Evolutionary conservation across 306 rosid species (phyloP).

Genomic region (Phaseolus lunatus): DNA sequence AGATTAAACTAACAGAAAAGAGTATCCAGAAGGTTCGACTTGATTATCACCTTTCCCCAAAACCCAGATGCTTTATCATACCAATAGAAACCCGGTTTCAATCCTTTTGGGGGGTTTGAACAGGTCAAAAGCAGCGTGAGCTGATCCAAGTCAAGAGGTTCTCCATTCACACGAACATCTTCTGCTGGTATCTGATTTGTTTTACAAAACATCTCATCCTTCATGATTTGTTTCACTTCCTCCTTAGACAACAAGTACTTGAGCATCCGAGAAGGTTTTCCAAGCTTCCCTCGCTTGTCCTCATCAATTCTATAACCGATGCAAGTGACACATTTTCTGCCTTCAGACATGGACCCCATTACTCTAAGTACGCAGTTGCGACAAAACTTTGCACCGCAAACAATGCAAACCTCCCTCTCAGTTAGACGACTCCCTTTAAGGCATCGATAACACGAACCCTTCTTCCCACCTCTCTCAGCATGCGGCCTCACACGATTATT

Average conservation of each 20-base stretch:
- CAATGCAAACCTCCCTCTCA: slow-evolving; percentile 75
- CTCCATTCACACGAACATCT: slow-evolving; percentile 58
- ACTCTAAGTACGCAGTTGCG: slow-evolving; percentile 65
- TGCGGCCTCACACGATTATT: slow-evolving; percentile 48
- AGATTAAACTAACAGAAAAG: not conserved
- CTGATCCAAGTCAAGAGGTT: slow-evolving; percentile 59
- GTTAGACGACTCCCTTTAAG: slow-evolving; percentile 64
- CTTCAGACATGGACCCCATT: slow-evolving; percentile 93
- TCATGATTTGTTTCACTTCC: slow-evolving; percentile 56
- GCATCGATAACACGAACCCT: slow-evolving; percentile 73
- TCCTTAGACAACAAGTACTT: slow-evolving; percentile 54
- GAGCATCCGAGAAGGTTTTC: slow-evolving; percentile 66
- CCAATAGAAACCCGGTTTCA: slow-evolving; percentile 81
- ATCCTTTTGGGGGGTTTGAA: slow-evolving; percentile 65
- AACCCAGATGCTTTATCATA: slow-evolving; percentile 79
- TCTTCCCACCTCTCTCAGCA: slow-evolving; percentile 64
- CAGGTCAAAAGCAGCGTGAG: slow-evolving; percentile 54
- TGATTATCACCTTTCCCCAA: slow-evolving; percentile 80
- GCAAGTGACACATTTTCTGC: slow-evolving; percentile 79
- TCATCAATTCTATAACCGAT: slow-evolving; percentile 68
- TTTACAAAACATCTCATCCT: slow-evolving; percentile 56
- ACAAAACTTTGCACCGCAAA: slow-evolving; percentile 80
- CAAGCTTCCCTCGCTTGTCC: slow-evolving; percentile 56
- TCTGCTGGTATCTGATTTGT: slow-evolving; percentile 65
- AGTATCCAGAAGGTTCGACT: not conserved